phyloP scores from a whole-genome alignment of 1,139 yeast genomes.

The Geotrichum siamense region DNA sequence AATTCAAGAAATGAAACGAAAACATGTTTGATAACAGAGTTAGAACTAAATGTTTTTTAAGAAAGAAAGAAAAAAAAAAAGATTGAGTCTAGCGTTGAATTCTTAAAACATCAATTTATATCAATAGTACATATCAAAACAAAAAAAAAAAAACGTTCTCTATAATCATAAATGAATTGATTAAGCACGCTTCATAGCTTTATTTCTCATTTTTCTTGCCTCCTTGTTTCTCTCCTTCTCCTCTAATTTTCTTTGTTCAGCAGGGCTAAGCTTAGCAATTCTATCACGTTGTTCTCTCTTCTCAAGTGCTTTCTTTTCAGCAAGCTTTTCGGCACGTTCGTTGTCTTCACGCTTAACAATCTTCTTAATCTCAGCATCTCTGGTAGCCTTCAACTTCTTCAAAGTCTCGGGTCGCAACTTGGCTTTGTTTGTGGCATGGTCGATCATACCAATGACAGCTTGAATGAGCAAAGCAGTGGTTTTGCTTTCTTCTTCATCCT shows the following conservation, averaged over 20 bases:
- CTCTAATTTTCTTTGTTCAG: constrained; percentile 56
- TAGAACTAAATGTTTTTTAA: too few relatives aligned
- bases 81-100: too few relatives aligned
- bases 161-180: too few relatives aligned
- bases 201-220: constrained; percentile 44
- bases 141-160: too few relatives aligned
- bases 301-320: constrained; percentile 61
- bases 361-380: constrained; percentile 63
- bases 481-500: constrained; percentile 41
- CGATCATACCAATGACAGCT: constrained; percentile 50
- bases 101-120: too few relatives aligned
- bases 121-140: too few relatives aligned
- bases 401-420: constrained; percentile 54
- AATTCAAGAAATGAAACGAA: too few relatives aligned
- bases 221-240: constrained; percentile 60
- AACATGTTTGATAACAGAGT: too few relatives aligned
- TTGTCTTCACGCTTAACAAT: constrained; percentile 54
- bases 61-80: too few relatives aligned
- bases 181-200: constrained; percentile 33
- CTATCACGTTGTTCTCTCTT: constrained; percentile 52
- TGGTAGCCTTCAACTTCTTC: constrained; percentile 63
- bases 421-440: constrained; percentile 43
- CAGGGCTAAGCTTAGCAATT: constrained; percentile 53
- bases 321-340: constrained; percentile 58
- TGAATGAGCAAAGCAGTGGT: constrained; percentile 45